Conservation (phyloP, 768 basidiomycete genomes). For the Leccinum ochraceum region DNA sequence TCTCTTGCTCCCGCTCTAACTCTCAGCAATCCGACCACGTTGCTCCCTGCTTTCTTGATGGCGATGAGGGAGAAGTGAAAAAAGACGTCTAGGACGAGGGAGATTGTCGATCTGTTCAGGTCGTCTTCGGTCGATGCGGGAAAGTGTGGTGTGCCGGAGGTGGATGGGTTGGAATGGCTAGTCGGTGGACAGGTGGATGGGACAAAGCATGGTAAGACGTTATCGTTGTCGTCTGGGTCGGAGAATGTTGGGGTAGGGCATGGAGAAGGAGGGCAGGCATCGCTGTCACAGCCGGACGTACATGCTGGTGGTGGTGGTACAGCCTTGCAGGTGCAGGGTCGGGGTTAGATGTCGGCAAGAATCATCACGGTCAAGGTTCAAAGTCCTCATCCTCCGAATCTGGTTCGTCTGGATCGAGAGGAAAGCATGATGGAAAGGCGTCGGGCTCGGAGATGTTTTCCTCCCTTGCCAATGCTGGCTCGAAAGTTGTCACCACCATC, state of each 20-base stretch:
- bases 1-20: too few relatives aligned
- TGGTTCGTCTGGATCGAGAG: background rate
- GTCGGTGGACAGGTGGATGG: constrained; percentile 16
- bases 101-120: constrained; percentile 3
- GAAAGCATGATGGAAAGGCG: background rate
- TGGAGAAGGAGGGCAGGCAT: constrained; percentile 1
- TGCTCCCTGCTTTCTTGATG: too few relatives aligned
- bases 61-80: too few relatives aligned
- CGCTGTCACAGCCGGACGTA: background rate
- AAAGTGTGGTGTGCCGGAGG: too few relatives aligned
- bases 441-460: background rate
- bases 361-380: background rate
- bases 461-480: background rate
- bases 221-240: background rate
- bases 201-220: background rate
- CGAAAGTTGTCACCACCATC: background rate
- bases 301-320: background rate
- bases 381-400: background rate
- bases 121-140: constrained; percentile 12
- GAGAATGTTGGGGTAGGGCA: constrained; percentile 14
- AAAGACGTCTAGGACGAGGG: too few relatives aligned
- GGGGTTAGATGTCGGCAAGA: constrained; percentile 7
- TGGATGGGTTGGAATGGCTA: constrained; percentile 13
- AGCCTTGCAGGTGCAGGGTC: background rate
- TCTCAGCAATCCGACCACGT: too few relatives aligned